Evolutionary conservation across 2,329 filamentous ascomycete genomes (phyloP).

Genomic region (Thielaviopsis euricoi): DNA sequence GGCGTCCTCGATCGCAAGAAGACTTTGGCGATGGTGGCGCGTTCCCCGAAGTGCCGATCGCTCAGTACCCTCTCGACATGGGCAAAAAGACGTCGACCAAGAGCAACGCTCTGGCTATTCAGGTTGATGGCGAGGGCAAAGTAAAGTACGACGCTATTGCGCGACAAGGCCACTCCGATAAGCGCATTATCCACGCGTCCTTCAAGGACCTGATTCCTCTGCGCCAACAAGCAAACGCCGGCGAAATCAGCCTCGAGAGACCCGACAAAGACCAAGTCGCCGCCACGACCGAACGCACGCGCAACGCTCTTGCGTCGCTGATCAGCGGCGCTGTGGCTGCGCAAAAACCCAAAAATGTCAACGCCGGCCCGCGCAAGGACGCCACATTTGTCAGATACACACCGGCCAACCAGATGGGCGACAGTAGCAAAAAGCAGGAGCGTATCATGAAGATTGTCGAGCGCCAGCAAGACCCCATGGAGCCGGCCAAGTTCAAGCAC

Average conservation of each 20-base stretch:
- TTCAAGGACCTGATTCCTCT: slow-evolving; percentile 96
- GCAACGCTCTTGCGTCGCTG: slow-evolving; percentile 65
- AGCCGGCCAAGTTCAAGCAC: slow-evolving; percentile 96
- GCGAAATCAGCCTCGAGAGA: slow-evolving; percentile 73
- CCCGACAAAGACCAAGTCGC: slow-evolving; percentile 73
- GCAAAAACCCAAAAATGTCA: slow-evolving; percentile 92
- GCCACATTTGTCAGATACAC: slow-evolving; percentile 93
- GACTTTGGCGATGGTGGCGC: slow-evolving; percentile 95
- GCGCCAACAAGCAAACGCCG: slow-evolving; percentile 79
- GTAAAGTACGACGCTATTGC: slow-evolving; percentile 96
- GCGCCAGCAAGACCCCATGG: slow-evolving; percentile 83
- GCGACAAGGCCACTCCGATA: slow-evolving; percentile 68
- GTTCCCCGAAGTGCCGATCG: slow-evolving; percentile 84
- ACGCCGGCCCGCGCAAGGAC: slow-evolving; percentile 61
- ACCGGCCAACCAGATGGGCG: slow-evolving; percentile 92
- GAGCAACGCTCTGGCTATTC: slow-evolving; percentile 80
- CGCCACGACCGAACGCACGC: slow-evolving; percentile 73
- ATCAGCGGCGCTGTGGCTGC: slow-evolving; percentile 75
- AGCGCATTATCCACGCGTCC: slow-evolving; percentile 76
- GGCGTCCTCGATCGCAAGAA: slow-evolving; percentile 74
- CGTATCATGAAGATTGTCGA: slow-evolving; percentile 98
- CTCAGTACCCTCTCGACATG: slow-evolving; percentile 94
- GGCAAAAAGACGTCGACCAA: slow-evolving; percentile 57
- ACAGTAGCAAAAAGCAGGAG: slow-evolving; percentile 70
- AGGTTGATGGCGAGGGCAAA: slow-evolving; percentile 81